Base-by-base conservation (phyloP, 2,329 filamentous ascomycete genomes). In the Scedosporium dehoogii region DNA sequence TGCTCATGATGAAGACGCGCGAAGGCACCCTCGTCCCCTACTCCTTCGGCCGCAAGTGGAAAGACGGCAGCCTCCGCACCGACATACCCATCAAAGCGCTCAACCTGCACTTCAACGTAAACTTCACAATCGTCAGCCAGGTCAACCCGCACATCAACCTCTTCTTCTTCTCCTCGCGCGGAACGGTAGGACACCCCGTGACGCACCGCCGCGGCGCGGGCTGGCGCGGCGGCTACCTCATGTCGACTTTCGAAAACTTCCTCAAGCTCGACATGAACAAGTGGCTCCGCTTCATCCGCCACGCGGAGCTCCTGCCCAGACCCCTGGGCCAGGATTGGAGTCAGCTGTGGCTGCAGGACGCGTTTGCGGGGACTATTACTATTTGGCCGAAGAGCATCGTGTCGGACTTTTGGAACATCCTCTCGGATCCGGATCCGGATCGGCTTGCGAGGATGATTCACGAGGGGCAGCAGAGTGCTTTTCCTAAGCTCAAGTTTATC, bases 1-100 rank as follows among this genome's bases (percentile, higher is more conserved):
- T 99, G 1, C 85, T 99, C 6, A 90, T 91, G 79, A 92, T 96
- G 80, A 96, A 96, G 77, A 89, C 83, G 61, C 80, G 81, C 18
- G 84, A 92, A 64, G 92, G 92, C 1, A 86, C 80, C 2, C 79
- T 99, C 3, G 85, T 86, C 0, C 94, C 94, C 0, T 99, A 96
- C 74, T 96, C 91, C 0, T 99, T 99, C 71, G 94, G 94, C 0
- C 92, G 97, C 79, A 97, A 97, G 76, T 99, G 94, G 94, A 99
- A 99, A 75, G 94, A 99, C 72, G 94, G 94, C 61, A 94, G 89
- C 68, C 77, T 99, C 62, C 85, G 94, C 44, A 99, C 94, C 1
- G 94, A 99, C 70, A 97, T 99, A 29, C 94, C 94, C 0, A 85
- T 99, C 70, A 94, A 93, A 74, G 89, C 92, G 1, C 81, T 99